A percentile compares a stretch with the other conserved stretches of the same genome.
These are phyloP conservation scores for Trichoderma koningii DNA, from an alignment of 2,329 filamentous ascomycete species.

Conservation along the genomic window DNA sequence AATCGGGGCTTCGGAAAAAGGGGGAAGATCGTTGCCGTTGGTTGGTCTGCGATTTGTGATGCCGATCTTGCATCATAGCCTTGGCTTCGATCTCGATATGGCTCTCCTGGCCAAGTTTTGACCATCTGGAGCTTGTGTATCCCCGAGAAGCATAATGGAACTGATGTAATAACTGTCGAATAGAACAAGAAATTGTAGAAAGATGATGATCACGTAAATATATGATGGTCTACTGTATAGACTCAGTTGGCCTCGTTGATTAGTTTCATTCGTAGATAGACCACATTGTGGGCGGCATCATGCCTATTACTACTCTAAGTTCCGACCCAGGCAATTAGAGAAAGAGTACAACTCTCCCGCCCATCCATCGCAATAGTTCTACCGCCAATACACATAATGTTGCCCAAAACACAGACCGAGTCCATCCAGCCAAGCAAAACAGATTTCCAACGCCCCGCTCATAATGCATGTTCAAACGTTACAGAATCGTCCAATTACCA, in stretches of 20 bases:
- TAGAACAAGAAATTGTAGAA: too few relatives aligned
- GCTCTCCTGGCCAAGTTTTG: background rate
- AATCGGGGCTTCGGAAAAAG: background rate
- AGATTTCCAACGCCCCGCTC: slow-evolving; percentile 24
- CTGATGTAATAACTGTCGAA: too few relatives aligned
- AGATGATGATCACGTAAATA: too few relatives aligned
- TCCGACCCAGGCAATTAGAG: background rate
- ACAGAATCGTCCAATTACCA: background rate
- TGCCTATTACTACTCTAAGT: slow-evolving; percentile 8
- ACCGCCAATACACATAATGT: slow-evolving; percentile 1
- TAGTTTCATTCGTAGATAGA: background rate
- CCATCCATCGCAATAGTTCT: slow-evolving; percentile 1
- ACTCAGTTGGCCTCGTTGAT: too few relatives aligned
- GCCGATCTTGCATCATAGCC: slow-evolving; percentile 26
- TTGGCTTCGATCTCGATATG: background rate
- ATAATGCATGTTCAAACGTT: slow-evolving; percentile 23
- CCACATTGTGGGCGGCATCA: background rate
- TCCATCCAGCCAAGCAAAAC: background rate
- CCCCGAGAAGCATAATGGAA: too few relatives aligned
- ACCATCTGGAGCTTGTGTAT: background rate
- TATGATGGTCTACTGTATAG: too few relatives aligned
- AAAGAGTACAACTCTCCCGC: background rate
- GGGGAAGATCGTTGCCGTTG: background rate
- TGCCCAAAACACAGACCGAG: background rate
- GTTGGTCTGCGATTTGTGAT: slow-evolving; percentile 11